These are phyloP conservation scores for Meripilus lineatus DNA, from an alignment of 1,284 basidiomycete genomes.

Conservation along the genomic window DNA sequence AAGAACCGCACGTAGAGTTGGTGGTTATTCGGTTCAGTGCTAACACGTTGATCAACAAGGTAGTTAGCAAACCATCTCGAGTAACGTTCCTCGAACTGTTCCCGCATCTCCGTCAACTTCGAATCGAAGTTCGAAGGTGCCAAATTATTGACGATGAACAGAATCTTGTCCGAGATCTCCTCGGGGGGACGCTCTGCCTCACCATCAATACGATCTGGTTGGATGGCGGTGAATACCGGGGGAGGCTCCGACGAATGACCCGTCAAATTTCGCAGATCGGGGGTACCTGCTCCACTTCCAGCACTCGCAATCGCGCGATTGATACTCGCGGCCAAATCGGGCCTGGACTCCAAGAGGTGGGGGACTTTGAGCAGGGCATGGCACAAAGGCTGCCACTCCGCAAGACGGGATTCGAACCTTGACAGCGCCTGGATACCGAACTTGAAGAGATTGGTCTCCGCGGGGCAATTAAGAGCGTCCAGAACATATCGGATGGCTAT, in stretches of 20 bases:
- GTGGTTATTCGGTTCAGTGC: constrained; percentile 97
- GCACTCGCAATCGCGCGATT: constrained; percentile 63
- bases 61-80: constrained; percentile 98
- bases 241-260: constrained; percentile 37
- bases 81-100: constrained; percentile 76
- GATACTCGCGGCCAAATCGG: constrained; percentile 77
- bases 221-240: constrained; percentile 70
- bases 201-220: constrained; percentile 57
- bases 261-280: constrained; percentile 35
- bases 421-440: constrained; percentile 92
- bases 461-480: constrained; percentile 87
- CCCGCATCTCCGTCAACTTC: constrained; percentile 82
- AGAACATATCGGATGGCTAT: constrained; percentile 97
- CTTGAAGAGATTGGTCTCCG: constrained; percentile 91
- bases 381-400: constrained; percentile 94
- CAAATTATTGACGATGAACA: constrained; percentile 98
- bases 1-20: constrained; percentile 92
- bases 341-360: constrained; percentile 82
- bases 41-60: constrained; percentile 93
- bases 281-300: constrained; percentile 35
- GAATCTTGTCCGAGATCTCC: constrained; percentile 87
- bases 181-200: constrained; percentile 75
- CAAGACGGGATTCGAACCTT: constrained; percentile 83
- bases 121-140: constrained; percentile 90
- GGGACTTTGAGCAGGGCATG: constrained; percentile 87